Base-by-base conservation (phyloP, 495 filamentous ascomycete species). In the Penicillium parvum region DNA sequence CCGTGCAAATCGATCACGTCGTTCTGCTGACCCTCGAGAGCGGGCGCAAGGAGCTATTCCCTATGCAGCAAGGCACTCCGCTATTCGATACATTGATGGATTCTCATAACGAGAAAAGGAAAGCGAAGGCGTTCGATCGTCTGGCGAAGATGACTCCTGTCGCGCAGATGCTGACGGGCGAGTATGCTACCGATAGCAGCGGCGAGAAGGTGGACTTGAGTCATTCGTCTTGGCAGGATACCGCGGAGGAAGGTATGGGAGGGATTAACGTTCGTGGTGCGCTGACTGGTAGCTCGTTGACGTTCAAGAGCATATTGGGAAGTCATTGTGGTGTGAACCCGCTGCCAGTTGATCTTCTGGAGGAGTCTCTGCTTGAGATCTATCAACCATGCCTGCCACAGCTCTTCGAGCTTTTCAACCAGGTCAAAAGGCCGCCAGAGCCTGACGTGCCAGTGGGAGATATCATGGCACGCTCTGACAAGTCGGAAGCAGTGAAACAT, bases 381-480 rank as follows among this genome's bases (percentile, higher is more conserved):
- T 74, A 74, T 37, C 70, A 74, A 43, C 70, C 70, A 1, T 74
- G 70, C 42, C 43, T 73, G 10, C 63, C 69, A 7, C 70, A 73
- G 30, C 58, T 74, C 9, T 55, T 74, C 12, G 57, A 66, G n/a
- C 38, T 65, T 17, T 71, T 72, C 49, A 73, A 73, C 34, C 27
- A 50, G 28, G 53, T 57, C 12, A 71, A 62, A 26, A 9, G 20
- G 21, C 32, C 39, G 4, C 7, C 26, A 6, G 11, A 40, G 3
- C 20, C 36, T 3, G 34, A 14, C 3, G 43, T 56, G 12, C 11
- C 27, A 7, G 23, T 40, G 1, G n/a, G n/a, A n/a, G 21, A 33
- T 1, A 34, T 40, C 9, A 40, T 42, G 25, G 25, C 16, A 1
- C 37, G 45, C 7, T 5, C 50, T 17, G 27, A 40, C 30, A 18